Evolutionary conservation across 768 basidiomycete species (phyloP), one percentile per base, ranked within the genome.

Genomic region (Suillus subluteus): DNA sequence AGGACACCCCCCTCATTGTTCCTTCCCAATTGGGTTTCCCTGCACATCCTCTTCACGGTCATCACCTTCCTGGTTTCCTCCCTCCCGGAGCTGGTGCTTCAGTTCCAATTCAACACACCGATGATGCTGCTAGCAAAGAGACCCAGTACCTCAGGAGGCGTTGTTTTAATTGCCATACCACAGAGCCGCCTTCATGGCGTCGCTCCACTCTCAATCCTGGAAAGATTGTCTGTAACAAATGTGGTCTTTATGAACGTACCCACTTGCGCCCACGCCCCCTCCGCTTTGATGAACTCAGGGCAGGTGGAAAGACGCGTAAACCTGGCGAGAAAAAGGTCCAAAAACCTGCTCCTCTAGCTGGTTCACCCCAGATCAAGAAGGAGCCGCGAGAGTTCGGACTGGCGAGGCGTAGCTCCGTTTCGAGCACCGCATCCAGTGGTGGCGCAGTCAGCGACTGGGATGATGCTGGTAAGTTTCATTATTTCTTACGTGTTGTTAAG

Each of bases 201-300:
- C 87, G 94, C 55, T 90, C 88, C 38, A 95, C 94, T 6, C 89
- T 95, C 73, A 93, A 94, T 77, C 92, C 91, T 0, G 94, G 94
- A 69, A 95, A 95, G 79, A 95, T 95, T 73, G 94, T 95, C 55
- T 95, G 94, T 85, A 95, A 95, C 85, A 95, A 95, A 82, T 95
- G 94, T 70, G 94, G 94, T 12, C 84, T 95, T 46, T 95, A 95
- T 73, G 94, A 95, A 78, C 91, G 94, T 73, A 95, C 94, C 15
- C 94, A 95, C 70, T 78, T 95, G 64, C 87, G 94, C 30, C 87
- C 93, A 6, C 85, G 94, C 15, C 94, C 94, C 9, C 83, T 94
- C 21, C 89, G 93, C 63, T 95, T 95, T 68, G 94, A 95, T 76
- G 94, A 95, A 77, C 85, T 95, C 50, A 88, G 93, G 6, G 90